Conservation (phyloP, 306 rosid genomes). For the Medicago arabica region DNA sequence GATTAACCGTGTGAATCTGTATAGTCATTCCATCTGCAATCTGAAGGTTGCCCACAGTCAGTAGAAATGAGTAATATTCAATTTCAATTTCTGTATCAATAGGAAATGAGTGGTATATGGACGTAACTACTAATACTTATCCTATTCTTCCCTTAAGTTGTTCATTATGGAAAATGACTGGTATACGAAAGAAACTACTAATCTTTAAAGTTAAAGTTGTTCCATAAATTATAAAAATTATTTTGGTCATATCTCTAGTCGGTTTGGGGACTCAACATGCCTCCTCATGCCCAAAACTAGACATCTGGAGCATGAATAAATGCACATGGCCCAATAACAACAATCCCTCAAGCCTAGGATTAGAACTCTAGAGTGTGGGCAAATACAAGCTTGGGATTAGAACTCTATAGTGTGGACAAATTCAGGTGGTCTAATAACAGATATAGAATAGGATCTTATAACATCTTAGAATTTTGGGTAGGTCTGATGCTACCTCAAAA, state of each 20-base stretch:
- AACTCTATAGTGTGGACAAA: neutral
- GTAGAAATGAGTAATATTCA: constrained; percentile 33
- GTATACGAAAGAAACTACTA: neutral
- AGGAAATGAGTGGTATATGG: constrained; percentile 3
- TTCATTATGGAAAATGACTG: neutral
- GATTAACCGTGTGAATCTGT: constrained; percentile 81
- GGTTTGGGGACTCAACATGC: neutral
- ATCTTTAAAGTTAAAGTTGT: constrained; percentile 15
- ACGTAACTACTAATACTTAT: constrained; percentile 30
- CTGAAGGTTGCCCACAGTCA: constrained; percentile 56
- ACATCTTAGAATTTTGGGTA: neutral
- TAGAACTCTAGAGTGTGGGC: neutral
- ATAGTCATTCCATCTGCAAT: constrained; percentile 99
- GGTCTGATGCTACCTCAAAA: constrained; percentile 2
- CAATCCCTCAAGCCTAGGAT: neutral
- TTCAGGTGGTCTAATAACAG: neutral
- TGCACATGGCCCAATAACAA: neutral
- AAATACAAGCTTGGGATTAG: neutral
- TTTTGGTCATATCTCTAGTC: neutral
- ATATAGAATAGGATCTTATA: constrained; percentile 9
- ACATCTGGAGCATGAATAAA: constrained; percentile 1
- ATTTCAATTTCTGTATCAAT: constrained; percentile 27
- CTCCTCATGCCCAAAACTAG: neutral
- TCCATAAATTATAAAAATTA: constrained; percentile 1
- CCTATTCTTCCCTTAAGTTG: neutral